These are phyloP conservation scores for Desmodesmus armatus DNA, from an alignment of 139 green algal species.

Conservation along the genomic window DNA sequence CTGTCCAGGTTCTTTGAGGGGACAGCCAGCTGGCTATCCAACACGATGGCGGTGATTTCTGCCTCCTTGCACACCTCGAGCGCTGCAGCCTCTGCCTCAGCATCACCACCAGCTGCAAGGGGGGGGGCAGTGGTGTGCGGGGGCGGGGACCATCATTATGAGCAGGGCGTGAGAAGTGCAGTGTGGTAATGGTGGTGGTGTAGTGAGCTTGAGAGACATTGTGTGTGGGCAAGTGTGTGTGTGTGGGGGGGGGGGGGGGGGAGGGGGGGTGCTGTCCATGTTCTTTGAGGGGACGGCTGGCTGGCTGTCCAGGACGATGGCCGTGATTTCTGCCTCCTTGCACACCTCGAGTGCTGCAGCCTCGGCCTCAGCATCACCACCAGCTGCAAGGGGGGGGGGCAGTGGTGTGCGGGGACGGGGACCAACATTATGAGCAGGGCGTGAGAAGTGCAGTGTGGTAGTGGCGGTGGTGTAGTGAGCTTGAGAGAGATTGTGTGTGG, in stretches of 20 bases:
- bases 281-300: constrained; percentile 10
- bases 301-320: constrained; percentile 60
- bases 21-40: constrained; percentile 47
- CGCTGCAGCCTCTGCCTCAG: constrained; percentile 71
- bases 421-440: too few relatives aligned
- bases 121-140: background rate
- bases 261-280: constrained; percentile 29
- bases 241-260: too few relatives aligned
- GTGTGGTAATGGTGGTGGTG: too few relatives aligned
- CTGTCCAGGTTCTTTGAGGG: constrained; percentile 19
- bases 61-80: constrained; percentile 76
- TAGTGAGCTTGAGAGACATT: too few relatives aligned
- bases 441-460: too few relatives aligned
- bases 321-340: constrained; percentile 76
- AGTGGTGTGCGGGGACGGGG: too few relatives aligned
- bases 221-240: too few relatives aligned
- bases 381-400: too few relatives aligned
- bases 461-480: too few relatives aligned
- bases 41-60: constrained; percentile 70
- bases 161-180: too few relatives aligned
- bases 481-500: too few relatives aligned
- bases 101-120: constrained; percentile 59
- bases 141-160: too few relatives aligned
- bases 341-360: constrained; percentile 70
- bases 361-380: constrained; percentile 75